Evolutionary conservation across 148 eudicot species (phyloP), one percentile per base, ranked within the genome.

Genomic region (Hydrangea macrophylla): DNA sequence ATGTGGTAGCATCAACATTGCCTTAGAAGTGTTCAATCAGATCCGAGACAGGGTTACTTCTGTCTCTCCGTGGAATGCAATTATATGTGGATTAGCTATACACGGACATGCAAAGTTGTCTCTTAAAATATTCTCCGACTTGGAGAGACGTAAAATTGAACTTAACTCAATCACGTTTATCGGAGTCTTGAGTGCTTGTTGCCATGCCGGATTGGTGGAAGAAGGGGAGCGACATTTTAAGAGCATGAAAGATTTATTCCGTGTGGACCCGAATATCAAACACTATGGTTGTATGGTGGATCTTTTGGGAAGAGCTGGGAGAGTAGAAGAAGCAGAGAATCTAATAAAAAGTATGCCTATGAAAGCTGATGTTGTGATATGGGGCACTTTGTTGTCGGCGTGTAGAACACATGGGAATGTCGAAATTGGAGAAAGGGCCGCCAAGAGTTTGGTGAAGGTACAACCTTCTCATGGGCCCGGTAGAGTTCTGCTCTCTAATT

Each of bases 261-360:
- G 77, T 15, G 64, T 92, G 54, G 79, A 82, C 26, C 96, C 96
- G 27, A 89, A 77, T 63, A 83, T 89, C 28, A 89, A 91, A 77
- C 97, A 91, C 53, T 91, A 81, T 64, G 97, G 97, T 6, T 91
- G 97, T 76, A 88, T 88, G 90, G 84, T 92, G 62, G 97, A 92
- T 65, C 85, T 92, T 65, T 82, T 89, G 23, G 88, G 92, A 10
- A 79, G 94, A 80, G 90, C 90, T 6, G 95, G 95, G 39, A 78
- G 80, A 11, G 27, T 91, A 55, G 70, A 73, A 74, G 96, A 92
- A 77, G 97, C 97, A 1, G 92, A 85, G 63, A 84, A 85, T 25
- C 60, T 92, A 58, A 74, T 89, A 45, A 73, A 58, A 50, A 79
- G 78, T 60, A 92, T 92, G 97, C 96, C 97, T 20, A 85, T 89